Evolutionary conservation across 148 eudicot genomes (phyloP).

Genomic region (Persicaria tinctoria): DNA sequence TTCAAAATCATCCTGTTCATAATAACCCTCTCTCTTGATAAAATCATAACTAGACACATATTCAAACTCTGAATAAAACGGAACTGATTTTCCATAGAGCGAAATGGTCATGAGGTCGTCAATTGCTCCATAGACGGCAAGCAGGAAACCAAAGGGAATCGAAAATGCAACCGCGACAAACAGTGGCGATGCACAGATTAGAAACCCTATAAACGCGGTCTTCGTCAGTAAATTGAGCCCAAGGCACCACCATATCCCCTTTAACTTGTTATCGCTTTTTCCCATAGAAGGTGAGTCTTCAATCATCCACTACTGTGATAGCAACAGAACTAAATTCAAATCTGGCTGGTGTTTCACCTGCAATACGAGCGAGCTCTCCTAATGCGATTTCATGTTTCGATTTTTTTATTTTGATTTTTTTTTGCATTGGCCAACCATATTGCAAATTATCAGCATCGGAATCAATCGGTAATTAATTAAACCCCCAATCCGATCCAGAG

Average conservation of each 20-base stretch:
- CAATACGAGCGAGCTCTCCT: neutral
- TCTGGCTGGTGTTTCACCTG: neutral
- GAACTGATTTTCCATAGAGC: slow-evolving; percentile 25
- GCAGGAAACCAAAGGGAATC: slow-evolving; percentile 46
- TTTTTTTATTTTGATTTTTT: no score
- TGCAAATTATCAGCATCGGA: no score
- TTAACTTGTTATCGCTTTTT: slow-evolving; percentile 11
- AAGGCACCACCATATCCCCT: slow-evolving; percentile 33
- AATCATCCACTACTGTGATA: slow-evolving; percentile 16
- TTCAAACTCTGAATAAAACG: slow-evolving; percentile 12
- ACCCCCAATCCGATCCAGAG: no score
- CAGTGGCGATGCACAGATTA: slow-evolving; percentile 54
- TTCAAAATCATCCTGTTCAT: slow-evolving; percentile 13
- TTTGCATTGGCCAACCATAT: no score
- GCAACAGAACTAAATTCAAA: neutral
- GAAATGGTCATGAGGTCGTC: slow-evolving; percentile 56
- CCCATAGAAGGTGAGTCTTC: slow-evolving; percentile 12
- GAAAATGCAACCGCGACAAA: slow-evolving; percentile 53
- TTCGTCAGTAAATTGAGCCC: slow-evolving; percentile 46
- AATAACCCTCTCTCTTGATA: slow-evolving; percentile 7
- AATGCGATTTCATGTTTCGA: neutral
- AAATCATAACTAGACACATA: neutral
- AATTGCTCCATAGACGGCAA: slow-evolving; percentile 48
- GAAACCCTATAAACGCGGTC: slow-evolving; percentile 35
- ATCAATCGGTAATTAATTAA: no score